Conservation (phyloP, 2,329 filamentous ascomycete genomes). For the Pleomassaria siparia region DNA sequence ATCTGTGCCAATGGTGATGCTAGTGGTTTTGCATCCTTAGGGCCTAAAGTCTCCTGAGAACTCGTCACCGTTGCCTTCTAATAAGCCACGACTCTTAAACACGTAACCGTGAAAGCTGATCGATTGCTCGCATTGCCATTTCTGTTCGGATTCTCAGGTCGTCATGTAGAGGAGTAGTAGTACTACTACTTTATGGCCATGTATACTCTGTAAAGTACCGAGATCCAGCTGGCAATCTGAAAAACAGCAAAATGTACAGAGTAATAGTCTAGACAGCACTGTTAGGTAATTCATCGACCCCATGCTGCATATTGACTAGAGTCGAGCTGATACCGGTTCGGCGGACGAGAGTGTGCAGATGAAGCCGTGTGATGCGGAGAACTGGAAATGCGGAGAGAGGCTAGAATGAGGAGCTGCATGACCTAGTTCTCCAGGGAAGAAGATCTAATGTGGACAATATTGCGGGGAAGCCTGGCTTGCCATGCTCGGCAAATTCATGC, state of each 20-base stretch:
- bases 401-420: conserved; percentile 16
- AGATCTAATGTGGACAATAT: conserved; percentile 1
- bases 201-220: not conserved
- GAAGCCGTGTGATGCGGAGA: conserved; percentile 19
- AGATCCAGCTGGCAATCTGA: not conserved
- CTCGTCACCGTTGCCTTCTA: not conserved
- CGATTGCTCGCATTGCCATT: too few relatives aligned
- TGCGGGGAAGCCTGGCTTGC: conserved; percentile 9
- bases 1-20: not conserved
- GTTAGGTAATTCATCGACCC: too few relatives aligned
- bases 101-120: not conserved
- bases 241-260: not conserved
- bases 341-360: conserved; percentile 16
- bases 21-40: conserved; percentile 2
- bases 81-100: not conserved
- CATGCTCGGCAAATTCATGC: conserved; percentile 16
- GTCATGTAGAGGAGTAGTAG: not conserved
- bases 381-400: conserved; percentile 17
- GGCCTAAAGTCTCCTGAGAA: conserved; percentile 3
- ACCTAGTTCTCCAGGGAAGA: not conserved
- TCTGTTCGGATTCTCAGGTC: too few relatives aligned
- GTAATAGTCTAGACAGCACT: not conserved
- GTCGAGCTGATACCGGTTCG: not conserved
- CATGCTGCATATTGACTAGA: not conserved
- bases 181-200: not conserved